Base-by-base conservation (phyloP, 441 rosid genomes). In the Corymbia citriodora region DNA sequence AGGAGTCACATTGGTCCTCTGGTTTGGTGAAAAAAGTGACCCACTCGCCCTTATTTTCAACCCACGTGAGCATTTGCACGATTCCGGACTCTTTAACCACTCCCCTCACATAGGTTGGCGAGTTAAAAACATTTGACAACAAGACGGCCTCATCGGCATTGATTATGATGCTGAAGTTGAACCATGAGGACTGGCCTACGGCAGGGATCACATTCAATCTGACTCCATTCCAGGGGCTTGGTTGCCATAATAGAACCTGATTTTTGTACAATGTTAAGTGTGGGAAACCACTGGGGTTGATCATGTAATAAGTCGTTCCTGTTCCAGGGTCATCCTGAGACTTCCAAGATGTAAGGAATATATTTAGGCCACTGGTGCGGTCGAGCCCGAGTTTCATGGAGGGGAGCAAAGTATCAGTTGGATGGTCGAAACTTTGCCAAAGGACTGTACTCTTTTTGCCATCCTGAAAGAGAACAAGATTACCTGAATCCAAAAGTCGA, bases 401-500 rank as follows among this genome's bases (percentile, higher is more conserved):
- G 1, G 97, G 97, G 88, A 95, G 94, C 57, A 93, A 1, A 50
- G 94, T 92, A 81, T 95, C 65, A 10, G 97, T 92, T 4, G 96
- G 98, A 91, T 94, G 68, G 87, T 95, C 94, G 92, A 95, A 96
- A 86, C 99, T 96, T 89, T 95, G 94, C 99, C 99, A 96, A 9
- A 95, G 25, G 65, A 91, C 36, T 7, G 63, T 25, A 18, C 89
- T 88, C 21, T 89, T 45, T 90, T 70, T 90, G 61, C 89, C 88
- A 88, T 93, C 92, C 79, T 91, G 92, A 90, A 92, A 45, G 88
- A 95, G 89, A 45, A 95, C 92, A 55, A 97, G 93, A 91, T 96
- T 96, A 7, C 97, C 99, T 53, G 95, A 54, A 93, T 97, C 96
- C 33, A 93, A 87, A 13, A 97, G 92, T 93, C 90, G 95, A 55